Percentiles rank a stretch among this genome's conserved stretches.
These are phyloP conservation scores for Magnaporthales sp. DNA, from an alignment of 2,329 filamentous ascomycete species.

Conservation along the genomic window DNA sequence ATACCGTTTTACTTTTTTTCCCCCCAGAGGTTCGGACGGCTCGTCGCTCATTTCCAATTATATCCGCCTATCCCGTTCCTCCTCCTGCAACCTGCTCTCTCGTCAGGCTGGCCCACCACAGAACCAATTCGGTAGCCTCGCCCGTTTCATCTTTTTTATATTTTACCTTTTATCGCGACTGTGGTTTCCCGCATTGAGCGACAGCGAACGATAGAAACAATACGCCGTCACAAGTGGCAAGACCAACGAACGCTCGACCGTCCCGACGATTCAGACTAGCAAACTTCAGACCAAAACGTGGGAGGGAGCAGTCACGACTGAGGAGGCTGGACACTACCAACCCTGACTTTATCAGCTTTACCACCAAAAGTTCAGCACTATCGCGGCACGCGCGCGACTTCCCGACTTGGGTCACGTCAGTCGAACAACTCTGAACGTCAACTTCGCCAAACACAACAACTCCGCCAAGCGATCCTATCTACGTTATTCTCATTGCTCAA, in stretches of 20 bases:
- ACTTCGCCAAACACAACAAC: background rate
- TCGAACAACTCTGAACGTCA: no score
- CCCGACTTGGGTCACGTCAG: background rate
- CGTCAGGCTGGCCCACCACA: background rate
- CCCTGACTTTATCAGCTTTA: no score
- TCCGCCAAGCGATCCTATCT: background rate
- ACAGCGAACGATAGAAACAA: background rate
- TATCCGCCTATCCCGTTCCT: background rate
- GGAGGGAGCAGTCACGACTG: background rate
- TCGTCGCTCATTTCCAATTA: background rate
- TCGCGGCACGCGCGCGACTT: background rate
- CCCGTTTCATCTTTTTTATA: background rate
- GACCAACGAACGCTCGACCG: background rate
- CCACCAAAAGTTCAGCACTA: no score
- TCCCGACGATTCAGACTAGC: background rate
- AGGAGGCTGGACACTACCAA: no score
- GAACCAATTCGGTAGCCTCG: background rate
- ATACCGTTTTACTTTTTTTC: background rate
- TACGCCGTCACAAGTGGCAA: background rate
- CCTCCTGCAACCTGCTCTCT: background rate
- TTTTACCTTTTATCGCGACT: background rate
- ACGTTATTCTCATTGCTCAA: background rate
- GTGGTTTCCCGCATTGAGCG: slow-evolving; percentile 2
- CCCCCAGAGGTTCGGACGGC: background rate
- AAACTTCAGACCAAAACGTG: background rate